Percentiles rank a stretch among this genome's conserved stretches.
Conservation (phyloP, 106 monocot species). For the Vanilla planifolia region DNA sequence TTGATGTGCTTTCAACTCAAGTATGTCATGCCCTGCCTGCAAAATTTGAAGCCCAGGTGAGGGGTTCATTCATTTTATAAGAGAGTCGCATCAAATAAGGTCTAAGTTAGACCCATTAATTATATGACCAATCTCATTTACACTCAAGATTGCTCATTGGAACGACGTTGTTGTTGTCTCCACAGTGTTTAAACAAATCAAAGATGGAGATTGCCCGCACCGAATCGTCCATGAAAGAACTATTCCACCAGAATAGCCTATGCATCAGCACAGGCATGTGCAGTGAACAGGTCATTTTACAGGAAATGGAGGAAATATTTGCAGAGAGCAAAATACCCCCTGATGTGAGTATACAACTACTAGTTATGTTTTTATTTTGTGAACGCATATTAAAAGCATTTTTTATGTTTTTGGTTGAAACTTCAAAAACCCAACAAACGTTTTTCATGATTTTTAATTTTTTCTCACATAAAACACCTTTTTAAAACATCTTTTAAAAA, state of each 20-base stretch:
- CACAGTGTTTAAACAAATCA: constrained; percentile 3
- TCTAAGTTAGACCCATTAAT: not conserved
- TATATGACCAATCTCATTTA: not conserved
- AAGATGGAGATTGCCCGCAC: constrained; percentile 2
- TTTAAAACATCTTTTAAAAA: too few species aligned
- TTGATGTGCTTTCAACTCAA: not conserved
- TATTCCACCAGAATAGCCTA: not conserved
- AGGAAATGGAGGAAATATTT: not conserved
- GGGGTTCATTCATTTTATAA: not conserved
- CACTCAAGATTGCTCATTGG: not conserved
- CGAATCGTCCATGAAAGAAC: not conserved
- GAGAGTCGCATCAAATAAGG: not conserved
- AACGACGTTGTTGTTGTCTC: not conserved
- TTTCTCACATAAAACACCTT: too few species aligned
- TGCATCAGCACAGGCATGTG: constrained; percentile 7
- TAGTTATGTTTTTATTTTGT: not conserved
- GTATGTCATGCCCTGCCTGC: not conserved
- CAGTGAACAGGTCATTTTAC: not conserved
- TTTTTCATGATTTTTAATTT: not conserved
- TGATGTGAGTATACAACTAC: not conserved
- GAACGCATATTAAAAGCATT: not conserved
- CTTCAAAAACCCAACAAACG: too few species aligned
- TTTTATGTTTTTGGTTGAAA: not conserved
- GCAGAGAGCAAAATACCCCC: not conserved
- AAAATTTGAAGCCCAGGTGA: constrained; percentile 1